phyloP scores from a whole-genome alignment of 176 grass and related monocot genomes.

The Oryza punctata region DNA sequence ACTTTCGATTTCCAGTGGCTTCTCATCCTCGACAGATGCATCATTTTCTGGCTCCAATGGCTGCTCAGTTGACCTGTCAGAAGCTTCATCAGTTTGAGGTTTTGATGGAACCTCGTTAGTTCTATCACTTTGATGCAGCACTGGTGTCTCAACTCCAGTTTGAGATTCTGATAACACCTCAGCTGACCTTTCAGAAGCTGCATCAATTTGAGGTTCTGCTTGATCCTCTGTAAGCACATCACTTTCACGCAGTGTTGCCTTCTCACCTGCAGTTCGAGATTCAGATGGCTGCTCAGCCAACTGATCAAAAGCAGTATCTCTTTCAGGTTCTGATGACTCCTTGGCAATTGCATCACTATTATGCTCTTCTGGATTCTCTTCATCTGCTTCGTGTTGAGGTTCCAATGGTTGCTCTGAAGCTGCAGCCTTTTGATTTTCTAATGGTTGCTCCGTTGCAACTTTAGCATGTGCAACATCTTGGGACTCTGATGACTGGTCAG shows the following conservation, averaged over 20 bases:
- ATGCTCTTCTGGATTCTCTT: slow-evolving; percentile 15
- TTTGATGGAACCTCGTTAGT: slow-evolving; percentile 27
- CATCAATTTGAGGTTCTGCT: slow-evolving; percentile 34
- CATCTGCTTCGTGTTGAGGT: slow-evolving; percentile 35
- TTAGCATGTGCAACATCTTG: slow-evolving; percentile 1
- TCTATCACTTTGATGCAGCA: slow-evolving; percentile 9
- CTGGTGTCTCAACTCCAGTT: neutral
- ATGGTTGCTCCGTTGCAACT: slow-evolving; percentile 26
- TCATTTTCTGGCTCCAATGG: slow-evolving; percentile 34
- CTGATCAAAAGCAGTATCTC: slow-evolving; percentile 23
- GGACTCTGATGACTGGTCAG: slow-evolving; percentile 18
- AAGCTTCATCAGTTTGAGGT: slow-evolving; percentile 24
- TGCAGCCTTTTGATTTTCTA: slow-evolving; percentile 20
- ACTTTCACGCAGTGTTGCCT: slow-evolving; percentile 28
- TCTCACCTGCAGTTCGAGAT: slow-evolving; percentile 18
- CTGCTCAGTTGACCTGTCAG: slow-evolving; percentile 8
- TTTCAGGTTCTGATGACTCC: slow-evolving; percentile 29
- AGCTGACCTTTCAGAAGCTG: slow-evolving; percentile 1
- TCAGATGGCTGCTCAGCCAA: slow-evolving; percentile 26
- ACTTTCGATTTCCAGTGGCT: slow-evolving; percentile 12
- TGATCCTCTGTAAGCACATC: neutral
- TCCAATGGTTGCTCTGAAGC: slow-evolving; percentile 25
- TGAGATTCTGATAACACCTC: slow-evolving; percentile 32
- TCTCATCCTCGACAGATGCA: slow-evolving; percentile 27
- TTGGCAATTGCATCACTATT: slow-evolving; percentile 14